Evolutionary conservation across 2,329 filamentous ascomycete species (phyloP).

Genomic region (Xylogone sp.): DNA sequence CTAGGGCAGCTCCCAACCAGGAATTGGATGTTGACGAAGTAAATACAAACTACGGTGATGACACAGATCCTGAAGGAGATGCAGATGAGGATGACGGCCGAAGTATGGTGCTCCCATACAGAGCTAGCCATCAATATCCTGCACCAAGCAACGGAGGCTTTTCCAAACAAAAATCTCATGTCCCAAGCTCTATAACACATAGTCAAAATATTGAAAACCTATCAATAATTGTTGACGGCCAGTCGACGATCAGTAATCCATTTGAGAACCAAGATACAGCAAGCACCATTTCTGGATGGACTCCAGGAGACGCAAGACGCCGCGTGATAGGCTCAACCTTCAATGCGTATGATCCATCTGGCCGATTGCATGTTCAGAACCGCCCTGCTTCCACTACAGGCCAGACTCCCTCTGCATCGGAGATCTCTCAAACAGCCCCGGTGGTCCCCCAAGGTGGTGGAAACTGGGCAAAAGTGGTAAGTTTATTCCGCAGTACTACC

Average conservation of each 20-base stretch:
- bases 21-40: slow-evolving; percentile 16
- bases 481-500: no score
- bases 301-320: slow-evolving; percentile 8
- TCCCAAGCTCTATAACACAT: slow-evolving; percentile 1
- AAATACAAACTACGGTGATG: not conserved
- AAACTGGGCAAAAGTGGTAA: slow-evolving; percentile 2
- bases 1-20: slow-evolving; percentile 14
- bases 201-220: not conserved
- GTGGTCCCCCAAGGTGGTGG: not conserved
- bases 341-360: slow-evolving; percentile 13
- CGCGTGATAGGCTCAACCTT: slow-evolving; percentile 1
- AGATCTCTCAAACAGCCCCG: not conserved
- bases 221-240: not conserved
- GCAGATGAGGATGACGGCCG: not conserved
- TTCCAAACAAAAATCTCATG: not conserved
- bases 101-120: not conserved
- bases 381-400: not conserved
- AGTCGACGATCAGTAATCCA: slow-evolving; percentile 15
- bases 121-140: no score
- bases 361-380: slow-evolving; percentile 7
- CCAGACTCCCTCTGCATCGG: not conserved
- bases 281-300: slow-evolving; percentile 6
- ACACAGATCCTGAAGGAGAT: not conserved
- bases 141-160: not conserved
- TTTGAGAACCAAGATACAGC: slow-evolving; percentile 9